Conservation (phyloP, 2,329 filamentous ascomycete genomes). For the Coniochaeta sp. region DNA sequence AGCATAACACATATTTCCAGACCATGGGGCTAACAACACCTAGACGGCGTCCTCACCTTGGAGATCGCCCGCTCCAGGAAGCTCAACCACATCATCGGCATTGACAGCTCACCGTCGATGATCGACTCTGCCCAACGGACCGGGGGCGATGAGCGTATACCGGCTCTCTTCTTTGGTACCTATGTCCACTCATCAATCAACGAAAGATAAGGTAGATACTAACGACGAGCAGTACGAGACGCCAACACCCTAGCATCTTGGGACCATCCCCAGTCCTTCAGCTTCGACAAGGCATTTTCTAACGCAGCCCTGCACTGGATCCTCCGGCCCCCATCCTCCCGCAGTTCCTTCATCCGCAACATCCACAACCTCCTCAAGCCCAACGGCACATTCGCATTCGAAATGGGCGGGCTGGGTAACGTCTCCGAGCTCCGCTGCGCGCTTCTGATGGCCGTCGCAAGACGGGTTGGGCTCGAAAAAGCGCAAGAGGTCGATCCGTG, state of each 20-base stretch:
- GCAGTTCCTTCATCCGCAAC: conserved; percentile 44
- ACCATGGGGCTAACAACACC: conserved; percentile 5
- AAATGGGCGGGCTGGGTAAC: conserved; percentile 68
- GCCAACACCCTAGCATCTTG: too few relatives aligned
- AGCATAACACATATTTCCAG: not conserved
- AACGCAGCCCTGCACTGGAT: conserved; percentile 65
- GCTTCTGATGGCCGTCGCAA: conserved; percentile 44
- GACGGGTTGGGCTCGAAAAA: conserved; percentile 41
- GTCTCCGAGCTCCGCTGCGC: conserved; percentile 55
- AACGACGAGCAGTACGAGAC: too few relatives aligned
- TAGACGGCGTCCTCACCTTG: conserved; percentile 52
- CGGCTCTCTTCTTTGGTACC: conserved; percentile 37
- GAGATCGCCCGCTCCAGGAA: conserved; percentile 38
- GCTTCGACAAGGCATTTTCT: conserved; percentile 53
- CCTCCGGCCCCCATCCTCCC: conserved; percentile 36
- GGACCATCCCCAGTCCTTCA: too few relatives aligned
- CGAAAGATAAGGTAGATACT: too few relatives aligned
- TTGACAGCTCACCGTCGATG: conserved; percentile 54
- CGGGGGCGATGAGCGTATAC: conserved; percentile 21
- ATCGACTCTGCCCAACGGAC: conserved; percentile 42
- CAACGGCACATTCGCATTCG: conserved; percentile 55
- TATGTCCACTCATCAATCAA: conserved; percentile 13
- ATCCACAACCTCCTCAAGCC: conserved; percentile 45
- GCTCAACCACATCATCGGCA: conserved; percentile 47
- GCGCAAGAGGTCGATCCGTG: conserved; percentile 52